These are phyloP conservation scores for Sporothrix pseudoabietina DNA, from an alignment of 2,329 filamentous ascomycete species.

Conservation along the genomic window DNA sequence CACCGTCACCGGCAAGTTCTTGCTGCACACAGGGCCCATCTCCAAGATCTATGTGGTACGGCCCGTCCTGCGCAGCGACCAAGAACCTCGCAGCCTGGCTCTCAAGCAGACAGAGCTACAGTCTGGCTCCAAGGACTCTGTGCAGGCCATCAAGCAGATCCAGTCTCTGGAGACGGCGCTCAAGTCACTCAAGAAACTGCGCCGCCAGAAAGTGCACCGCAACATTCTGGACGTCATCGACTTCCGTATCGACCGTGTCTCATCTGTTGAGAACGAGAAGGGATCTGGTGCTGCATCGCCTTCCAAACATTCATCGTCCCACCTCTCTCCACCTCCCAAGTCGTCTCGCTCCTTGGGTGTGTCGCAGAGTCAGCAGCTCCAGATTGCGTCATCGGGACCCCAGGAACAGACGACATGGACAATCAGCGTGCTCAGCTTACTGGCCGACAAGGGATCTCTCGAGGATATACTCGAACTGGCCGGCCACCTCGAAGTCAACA, in stretches of 20 bases:
- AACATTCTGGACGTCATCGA: constrained; percentile 80
- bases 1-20: constrained; percentile 68
- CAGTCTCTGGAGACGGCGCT: constrained; percentile 76
- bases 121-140: constrained; percentile 58
- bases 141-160: constrained; percentile 73
- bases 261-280: constrained; percentile 9
- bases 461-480: constrained; percentile 80
- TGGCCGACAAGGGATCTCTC: constrained; percentile 80
- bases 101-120: constrained; percentile 70
- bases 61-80: constrained; percentile 60
- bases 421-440: constrained; percentile 72
- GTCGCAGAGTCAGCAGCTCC: constrained; percentile 21
- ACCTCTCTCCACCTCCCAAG: constrained; percentile 16
- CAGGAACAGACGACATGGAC: constrained; percentile 61
- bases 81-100: constrained; percentile 64
- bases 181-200: constrained; percentile 71
- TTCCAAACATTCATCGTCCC: constrained; percentile 4
- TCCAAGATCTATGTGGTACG: constrained; percentile 73
- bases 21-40: constrained; percentile 65
- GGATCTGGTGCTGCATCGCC: not conserved
- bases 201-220: constrained; percentile 75
- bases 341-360: not conserved
- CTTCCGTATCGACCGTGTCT: constrained; percentile 69
- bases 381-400: constrained; percentile 29
- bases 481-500: constrained; percentile 70